These are phyloP conservation scores for Amesomyces nigricolor DNA, from an alignment of 2,329 filamentous ascomycete genomes.

Conservation along the genomic window DNA sequence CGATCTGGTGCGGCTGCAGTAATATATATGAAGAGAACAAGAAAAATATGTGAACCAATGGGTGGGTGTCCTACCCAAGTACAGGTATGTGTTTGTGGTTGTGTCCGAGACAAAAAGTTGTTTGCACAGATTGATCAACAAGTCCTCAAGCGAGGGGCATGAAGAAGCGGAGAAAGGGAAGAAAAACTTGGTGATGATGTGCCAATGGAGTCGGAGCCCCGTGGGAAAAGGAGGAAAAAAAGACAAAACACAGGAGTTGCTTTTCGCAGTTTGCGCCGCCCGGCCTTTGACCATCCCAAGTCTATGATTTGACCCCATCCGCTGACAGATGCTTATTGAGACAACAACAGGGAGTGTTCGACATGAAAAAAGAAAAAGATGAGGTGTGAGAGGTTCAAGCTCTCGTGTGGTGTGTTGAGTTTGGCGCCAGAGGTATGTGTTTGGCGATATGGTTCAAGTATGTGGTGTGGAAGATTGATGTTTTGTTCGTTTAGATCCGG, in stretches of 20 bases:
- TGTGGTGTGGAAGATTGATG: not conserved
- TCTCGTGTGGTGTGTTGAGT: not conserved
- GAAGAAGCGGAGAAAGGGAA: not conserved
- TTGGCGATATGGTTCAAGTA: not conserved
- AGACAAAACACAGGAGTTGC: not conserved
- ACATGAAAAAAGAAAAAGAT: not conserved
- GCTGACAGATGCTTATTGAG: slow-evolving; percentile 15
- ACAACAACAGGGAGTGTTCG: slow-evolving; percentile 6
- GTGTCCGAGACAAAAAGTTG: not conserved
- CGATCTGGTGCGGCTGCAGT: not conserved
- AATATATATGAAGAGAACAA: not conserved
- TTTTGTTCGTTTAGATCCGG: slow-evolving; percentile 18
- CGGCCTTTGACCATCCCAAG: slow-evolving; percentile 8
- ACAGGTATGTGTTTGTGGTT: not conserved
- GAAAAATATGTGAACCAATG: not conserved
- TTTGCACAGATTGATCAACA: no score
- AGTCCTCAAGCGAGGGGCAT: not conserved
- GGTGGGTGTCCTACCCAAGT: slow-evolving; percentile 1
- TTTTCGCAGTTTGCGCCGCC: slow-evolving; percentile 14
- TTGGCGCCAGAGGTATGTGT: slow-evolving; percentile 2
- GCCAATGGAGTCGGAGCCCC: not conserved
- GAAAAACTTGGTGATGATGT: not conserved
- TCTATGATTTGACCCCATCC: slow-evolving; percentile 15
- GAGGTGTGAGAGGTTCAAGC: not conserved
- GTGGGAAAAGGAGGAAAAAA: not conserved